These are phyloP conservation scores for Aspergillus nanangensis DNA, from an alignment of 495 filamentous ascomycete species.

Conservation along the genomic window DNA sequence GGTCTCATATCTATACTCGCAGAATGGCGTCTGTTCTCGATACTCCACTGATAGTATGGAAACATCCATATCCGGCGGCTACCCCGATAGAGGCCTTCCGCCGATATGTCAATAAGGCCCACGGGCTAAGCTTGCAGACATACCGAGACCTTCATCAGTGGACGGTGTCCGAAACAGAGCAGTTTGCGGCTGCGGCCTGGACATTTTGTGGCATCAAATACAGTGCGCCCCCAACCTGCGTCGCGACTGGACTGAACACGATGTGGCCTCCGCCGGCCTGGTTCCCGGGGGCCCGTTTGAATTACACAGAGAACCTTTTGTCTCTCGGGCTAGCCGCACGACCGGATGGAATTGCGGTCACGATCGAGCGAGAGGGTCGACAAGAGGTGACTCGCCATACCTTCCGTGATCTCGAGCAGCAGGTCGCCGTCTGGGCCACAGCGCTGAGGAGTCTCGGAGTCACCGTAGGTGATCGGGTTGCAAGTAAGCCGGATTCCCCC, in stretches of 20 bases:
- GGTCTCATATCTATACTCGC: too few species aligned
- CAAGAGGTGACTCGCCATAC: too few species aligned
- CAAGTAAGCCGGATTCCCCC: too few species aligned
- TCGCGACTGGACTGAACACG: background rate
- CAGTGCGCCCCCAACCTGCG: background rate
- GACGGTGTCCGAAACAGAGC: background rate
- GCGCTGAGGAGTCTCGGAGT: too few species aligned
- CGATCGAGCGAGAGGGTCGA: too few species aligned
- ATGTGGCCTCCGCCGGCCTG: background rate
- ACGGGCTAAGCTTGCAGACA: background rate
- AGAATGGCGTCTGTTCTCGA: too few species aligned
- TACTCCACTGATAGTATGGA: background rate
- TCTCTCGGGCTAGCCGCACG: too few species aligned
- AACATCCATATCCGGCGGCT: background rate
- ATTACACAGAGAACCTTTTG: background rate
- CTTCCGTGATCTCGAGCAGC: background rate
- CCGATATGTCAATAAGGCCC: background rate
- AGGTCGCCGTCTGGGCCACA: too few species aligned
- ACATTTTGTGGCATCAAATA: background rate
- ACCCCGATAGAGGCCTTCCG: background rate
- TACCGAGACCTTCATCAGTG: background rate
- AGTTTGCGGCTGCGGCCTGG: background rate
- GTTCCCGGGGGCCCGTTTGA: background rate
- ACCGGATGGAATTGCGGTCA: too few species aligned
- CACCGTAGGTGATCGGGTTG: too few species aligned